These are phyloP conservation scores for Ogataea thermomethanolica DNA, from an alignment of 805 yeast genomes.

Conservation along the genomic window DNA sequence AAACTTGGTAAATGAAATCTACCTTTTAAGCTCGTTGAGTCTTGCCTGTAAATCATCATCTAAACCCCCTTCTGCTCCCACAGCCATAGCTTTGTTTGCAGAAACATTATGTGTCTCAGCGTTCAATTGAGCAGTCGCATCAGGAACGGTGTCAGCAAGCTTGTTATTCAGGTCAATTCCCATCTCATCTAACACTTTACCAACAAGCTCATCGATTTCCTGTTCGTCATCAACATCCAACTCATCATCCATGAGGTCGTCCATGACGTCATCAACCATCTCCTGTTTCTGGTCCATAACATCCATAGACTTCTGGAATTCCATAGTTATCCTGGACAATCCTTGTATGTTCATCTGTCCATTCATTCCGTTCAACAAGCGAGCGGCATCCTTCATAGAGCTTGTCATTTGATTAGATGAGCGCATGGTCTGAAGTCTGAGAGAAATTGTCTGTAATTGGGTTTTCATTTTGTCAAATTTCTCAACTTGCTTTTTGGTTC, in stretches of 20 bases:
- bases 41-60: conserved; percentile 91
- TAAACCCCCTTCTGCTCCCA: conserved; percentile 41
- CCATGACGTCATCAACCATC: conserved; percentile 97
- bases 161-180: conserved; percentile 74
- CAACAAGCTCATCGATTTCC: conserved; percentile 87
- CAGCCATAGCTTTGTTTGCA: conserved; percentile 15
- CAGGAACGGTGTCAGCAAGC: conserved; percentile 43
- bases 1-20: conserved; percentile 2
- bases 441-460: conserved; percentile 89
- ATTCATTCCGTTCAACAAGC: conserved; percentile 82
- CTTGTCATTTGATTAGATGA: conserved; percentile 93
- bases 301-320: conserved; percentile 90
- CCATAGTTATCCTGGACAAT: conserved; percentile 85
- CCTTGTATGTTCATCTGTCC: conserved; percentile 84
- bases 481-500: conserved; percentile 78
- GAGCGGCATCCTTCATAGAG: conserved; percentile 92
- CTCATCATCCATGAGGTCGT: conserved; percentile 92
- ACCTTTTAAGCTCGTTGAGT: conserved; percentile 72
- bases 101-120: conserved; percentile 13
- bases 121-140: conserved; percentile 15
- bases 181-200: conserved; percentile 90
- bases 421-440: conserved; percentile 88
- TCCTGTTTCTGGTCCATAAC: conserved; percentile 98
- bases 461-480: conserved; percentile 94
- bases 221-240: conserved; percentile 76